Evolutionary conservation across 2,329 filamentous ascomycete species (phyloP), one percentile per base, ranked within the genome.

Genomic region (Cryphonectria japonica): DNA sequence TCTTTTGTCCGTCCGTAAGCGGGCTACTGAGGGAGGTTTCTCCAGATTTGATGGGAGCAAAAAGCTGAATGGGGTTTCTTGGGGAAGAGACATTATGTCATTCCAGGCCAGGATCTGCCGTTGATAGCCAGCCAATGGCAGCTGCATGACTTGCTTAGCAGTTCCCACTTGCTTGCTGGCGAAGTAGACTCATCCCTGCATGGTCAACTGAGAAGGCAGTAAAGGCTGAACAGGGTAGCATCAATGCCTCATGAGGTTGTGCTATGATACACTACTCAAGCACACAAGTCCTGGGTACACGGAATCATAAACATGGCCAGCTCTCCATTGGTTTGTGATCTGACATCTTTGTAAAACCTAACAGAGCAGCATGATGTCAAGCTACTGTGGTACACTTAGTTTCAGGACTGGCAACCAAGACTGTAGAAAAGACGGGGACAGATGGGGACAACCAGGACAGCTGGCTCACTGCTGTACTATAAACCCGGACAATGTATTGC

Each of bases 51-150:
- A 19, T n/a, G 8, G 26, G 5, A n/a, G 32, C 50, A 19, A 52
- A 52, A 19, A 52, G 22, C n/a, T 32, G 41, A 52, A 62, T 11
- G 9, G 9, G 26, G 52, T 52, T 39, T n/a, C 32, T 16, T 34
- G 39, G n/a, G 26, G 6, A 19, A 29, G 16, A 39, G 68, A 63
- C 70, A 70, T 67, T 72, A 72, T 72, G 70, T 72, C 70, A 72
- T 72, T 68, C 60, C 46, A 50, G 41, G 39, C 29, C 68, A 43
- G 52, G 50, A 50, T 64, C 52, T 59, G 67, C 70, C 67, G 63
- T 43, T n/a, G 70, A 43, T 67, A 66, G 29, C 67, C 70, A 69
- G 67, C 70, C 70, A 72, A 72, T 69, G 29, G 70, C 67, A 39
- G 46, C 26, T n/a, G 64, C 29, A 69, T 43, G 26, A 43, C 34